phyloP scores from a whole-genome alignment of 306 rosid genomes.

The Malus orientalis region DNA sequence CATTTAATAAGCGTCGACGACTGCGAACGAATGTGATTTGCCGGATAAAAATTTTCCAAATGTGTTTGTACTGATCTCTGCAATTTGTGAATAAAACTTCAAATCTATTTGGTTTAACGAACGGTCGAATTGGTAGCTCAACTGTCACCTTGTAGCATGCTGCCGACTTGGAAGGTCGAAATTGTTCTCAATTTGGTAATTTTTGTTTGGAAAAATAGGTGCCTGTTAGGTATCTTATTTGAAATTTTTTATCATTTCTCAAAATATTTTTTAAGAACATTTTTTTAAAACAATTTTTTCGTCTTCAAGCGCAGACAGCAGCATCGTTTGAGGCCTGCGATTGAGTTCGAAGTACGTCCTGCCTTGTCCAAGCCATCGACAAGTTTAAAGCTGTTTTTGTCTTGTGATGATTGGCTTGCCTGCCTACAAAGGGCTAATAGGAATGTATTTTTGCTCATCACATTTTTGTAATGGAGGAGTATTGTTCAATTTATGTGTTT shows the following conservation, averaged over 20 bases:
- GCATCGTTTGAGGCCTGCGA: background rate
- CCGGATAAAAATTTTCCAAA: background rate
- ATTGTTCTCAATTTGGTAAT: background rate
- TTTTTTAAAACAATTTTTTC: too few relatives aligned
- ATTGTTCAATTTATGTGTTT: too few relatives aligned
- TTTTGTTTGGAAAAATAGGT: background rate
- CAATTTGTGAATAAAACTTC: background rate
- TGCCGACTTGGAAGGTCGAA: background rate
- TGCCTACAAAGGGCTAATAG: too few relatives aligned
- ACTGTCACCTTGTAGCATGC: background rate
- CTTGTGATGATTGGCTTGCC: background rate
- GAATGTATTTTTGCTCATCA: too few relatives aligned
- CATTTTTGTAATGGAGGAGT: too few relatives aligned
- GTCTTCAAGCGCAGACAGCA: background rate
- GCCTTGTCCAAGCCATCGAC: background rate
- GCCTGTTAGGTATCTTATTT: too few relatives aligned
- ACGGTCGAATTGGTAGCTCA: background rate
- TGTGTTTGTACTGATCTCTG: background rate
- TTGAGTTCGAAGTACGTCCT: background rate
- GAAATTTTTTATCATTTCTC: too few relatives aligned
- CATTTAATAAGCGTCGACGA: constrained; percentile 39
- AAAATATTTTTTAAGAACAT: too few relatives aligned
- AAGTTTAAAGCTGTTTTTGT: background rate
- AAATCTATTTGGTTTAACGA: background rate
- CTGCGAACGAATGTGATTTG: constrained; percentile 17